Percentiles rank a stretch among this genome's conserved stretches.
Evolutionary conservation across 2,329 filamentous ascomycete genomes (phyloP).

Genomic region (Hymenoscyphus fructigenus): DNA sequence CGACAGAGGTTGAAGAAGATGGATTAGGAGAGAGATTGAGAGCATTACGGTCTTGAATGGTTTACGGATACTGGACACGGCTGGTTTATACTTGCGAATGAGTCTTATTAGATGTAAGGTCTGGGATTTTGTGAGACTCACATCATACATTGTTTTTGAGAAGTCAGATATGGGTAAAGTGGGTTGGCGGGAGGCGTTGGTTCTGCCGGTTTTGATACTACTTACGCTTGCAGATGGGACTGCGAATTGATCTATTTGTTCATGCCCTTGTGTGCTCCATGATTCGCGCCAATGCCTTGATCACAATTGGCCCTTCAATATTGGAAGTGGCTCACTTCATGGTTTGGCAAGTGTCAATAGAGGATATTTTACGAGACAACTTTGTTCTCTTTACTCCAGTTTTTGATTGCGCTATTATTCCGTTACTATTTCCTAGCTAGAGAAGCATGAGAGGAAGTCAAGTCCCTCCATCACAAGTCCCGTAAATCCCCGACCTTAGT

Average conservation of each 20-base stretch:
- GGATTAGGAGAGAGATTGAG: slow-evolving; percentile 61
- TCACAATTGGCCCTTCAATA: no score
- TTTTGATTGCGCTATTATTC: no score
- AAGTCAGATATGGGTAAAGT: slow-evolving; percentile 3
- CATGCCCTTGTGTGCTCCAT: background rate
- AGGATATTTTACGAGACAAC: no score
- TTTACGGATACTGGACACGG: background rate
- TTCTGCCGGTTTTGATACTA: slow-evolving; percentile 3
- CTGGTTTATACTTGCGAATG: background rate
- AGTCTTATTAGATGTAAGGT: background rate
- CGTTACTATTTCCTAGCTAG: no score
- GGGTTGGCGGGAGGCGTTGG: slow-evolving; percentile 3
- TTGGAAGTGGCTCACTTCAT: background rate
- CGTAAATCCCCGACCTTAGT: no score
- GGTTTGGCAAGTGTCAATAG: background rate
- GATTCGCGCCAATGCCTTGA: background rate
- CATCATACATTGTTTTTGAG: background rate
- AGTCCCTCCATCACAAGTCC: no score
- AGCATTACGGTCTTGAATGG: slow-evolving; percentile 45
- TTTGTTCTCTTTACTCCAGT: no score
- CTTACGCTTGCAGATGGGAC: slow-evolving; percentile 2
- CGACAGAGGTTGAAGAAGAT: slow-evolving; percentile 77
- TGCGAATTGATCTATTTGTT: slow-evolving; percentile 1
- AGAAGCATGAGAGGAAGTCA: no score
- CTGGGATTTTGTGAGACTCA: background rate